These are phyloP conservation scores for Suhomyces canberraensis DNA, from an alignment of 805 yeast species.

Conservation along the genomic window DNA sequence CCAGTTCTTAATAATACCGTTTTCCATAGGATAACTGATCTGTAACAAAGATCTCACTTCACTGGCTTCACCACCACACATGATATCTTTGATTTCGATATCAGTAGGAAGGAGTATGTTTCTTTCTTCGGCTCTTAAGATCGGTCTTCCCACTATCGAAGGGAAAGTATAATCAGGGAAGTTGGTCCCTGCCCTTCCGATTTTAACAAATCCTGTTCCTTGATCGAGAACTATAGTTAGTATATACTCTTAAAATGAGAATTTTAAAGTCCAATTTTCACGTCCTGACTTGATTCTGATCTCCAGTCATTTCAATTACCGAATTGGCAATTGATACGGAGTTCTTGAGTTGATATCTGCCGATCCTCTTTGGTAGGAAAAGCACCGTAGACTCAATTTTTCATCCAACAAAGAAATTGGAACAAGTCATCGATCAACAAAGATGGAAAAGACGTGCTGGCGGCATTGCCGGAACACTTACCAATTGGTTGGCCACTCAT, in stretches of 20 bases:
- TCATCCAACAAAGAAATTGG: too few relatives aligned
- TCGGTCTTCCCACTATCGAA: conserved; percentile 96
- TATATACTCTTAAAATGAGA: too few relatives aligned
- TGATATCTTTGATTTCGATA: conserved; percentile 85
- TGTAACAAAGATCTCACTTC: conserved; percentile 87
- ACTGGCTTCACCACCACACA: conserved; percentile 97
- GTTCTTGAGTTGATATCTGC: too few relatives aligned
- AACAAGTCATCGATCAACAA: too few relatives aligned
- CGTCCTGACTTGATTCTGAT: too few relatives aligned
- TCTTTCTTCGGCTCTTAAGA: conserved; percentile 93
- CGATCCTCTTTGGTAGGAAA: too few relatives aligned
- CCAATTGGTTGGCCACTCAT: conserved; percentile 31
- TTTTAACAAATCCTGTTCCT: conserved; percentile 97
- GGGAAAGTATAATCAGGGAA: conserved; percentile 98
- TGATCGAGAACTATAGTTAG: conserved; percentile 76
- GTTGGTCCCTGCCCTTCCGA: conserved; percentile 95
- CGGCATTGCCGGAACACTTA: too few relatives aligned
- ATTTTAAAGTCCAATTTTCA: too few relatives aligned
- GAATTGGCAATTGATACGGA: not conserved
- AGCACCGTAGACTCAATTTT: too few relatives aligned
- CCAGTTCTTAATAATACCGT: conserved; percentile 96
- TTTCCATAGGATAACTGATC: conserved; percentile 97
- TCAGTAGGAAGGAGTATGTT: conserved; percentile 49
- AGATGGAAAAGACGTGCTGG: too few relatives aligned
- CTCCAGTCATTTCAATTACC: conserved; percentile 1